Evolutionary conservation across 2,329 filamentous ascomycete species (phyloP), one percentile per base, ranked within the genome.

Genomic region (Huntiella bhutanensis): DNA sequence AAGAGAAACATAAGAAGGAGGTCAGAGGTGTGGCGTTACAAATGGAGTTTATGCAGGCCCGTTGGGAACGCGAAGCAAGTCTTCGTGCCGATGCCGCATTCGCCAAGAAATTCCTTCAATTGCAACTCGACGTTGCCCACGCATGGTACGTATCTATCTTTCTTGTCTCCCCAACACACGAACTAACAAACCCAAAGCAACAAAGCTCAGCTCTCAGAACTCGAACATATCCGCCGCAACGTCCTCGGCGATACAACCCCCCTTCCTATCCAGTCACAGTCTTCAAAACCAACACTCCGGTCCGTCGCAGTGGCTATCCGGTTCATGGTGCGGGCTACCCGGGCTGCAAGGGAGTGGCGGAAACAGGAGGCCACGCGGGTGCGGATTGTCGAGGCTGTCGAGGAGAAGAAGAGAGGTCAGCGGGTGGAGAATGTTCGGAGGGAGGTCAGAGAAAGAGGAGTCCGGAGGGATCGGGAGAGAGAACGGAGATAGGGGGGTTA

Each of bases 41-140:
- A 63, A 88, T 96, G 59, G 75, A 86, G 56, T 96, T 83, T 77
- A 75, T 96, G 59, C 77, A 86, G 55, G 83, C 84, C 2, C 76
- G 80, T 45, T 82, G 82, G 64, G 71, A 75, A 58, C 74, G 91
- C 32, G 88, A 95, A 62, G 76, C 83, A 54, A 75, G 73, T 43
- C 79, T 96, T 62, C 73, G 91, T 37, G 71, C 73, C 52, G 83
- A 87, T 55, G 73, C 88, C 32, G 82, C 82, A 6, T 93, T 80
- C 63, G 84, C 84, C 52, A 98, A 98, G 70, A 76, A 73, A 53
- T 87, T 84, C 60, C 75, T 95, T 63, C 63, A 78, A 55, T 68
- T 84, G 59, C 77, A 85, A 61, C 75, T 92, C 46, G 77, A 86
- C 54, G 75, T 93, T 55, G 86, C 85, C 55, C 80, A 85, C 57